These are phyloP conservation scores for Colletotrichum lupini DNA, from an alignment of 2,329 filamentous ascomycete genomes.

Conservation along the genomic window DNA sequence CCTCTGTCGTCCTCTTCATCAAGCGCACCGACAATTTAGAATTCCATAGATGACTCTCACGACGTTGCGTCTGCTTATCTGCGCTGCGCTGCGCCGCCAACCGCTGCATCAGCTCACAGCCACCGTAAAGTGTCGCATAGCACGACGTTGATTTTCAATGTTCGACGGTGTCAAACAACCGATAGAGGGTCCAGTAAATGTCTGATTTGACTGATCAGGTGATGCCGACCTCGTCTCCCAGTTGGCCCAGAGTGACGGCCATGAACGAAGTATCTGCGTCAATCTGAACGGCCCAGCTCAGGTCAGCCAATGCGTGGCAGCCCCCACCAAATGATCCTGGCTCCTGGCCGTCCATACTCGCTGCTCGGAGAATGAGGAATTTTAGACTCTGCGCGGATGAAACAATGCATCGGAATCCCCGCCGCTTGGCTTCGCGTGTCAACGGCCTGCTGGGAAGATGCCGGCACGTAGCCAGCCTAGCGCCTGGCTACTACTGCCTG, in stretches of 20 bases:
- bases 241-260: neutral
- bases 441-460: constrained; percentile 27
- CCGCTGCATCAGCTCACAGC: neutral
- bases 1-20: neutral
- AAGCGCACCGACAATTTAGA: neutral
- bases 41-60: neutral
- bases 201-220: neutral
- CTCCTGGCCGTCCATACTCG: neutral
- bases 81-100: neutral
- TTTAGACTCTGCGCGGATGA: constrained; percentile 32
- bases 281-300: neutral
- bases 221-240: neutral
- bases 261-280: neutral
- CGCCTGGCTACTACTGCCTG: constrained; percentile 18
- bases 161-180: neutral
- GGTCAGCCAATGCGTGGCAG: constrained; percentile 16
- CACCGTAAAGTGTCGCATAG: neutral
- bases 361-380: constrained; percentile 24
- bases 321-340: neutral
- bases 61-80: neutral
- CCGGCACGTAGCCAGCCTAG: constrained; percentile 15
- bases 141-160: neutral
- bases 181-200: neutral
- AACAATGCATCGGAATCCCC: constrained; percentile 34
- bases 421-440: constrained; percentile 31